Evolutionary conservation across 306 rosid species (phyloP).

Genomic region (Glycine tomentella): DNA sequence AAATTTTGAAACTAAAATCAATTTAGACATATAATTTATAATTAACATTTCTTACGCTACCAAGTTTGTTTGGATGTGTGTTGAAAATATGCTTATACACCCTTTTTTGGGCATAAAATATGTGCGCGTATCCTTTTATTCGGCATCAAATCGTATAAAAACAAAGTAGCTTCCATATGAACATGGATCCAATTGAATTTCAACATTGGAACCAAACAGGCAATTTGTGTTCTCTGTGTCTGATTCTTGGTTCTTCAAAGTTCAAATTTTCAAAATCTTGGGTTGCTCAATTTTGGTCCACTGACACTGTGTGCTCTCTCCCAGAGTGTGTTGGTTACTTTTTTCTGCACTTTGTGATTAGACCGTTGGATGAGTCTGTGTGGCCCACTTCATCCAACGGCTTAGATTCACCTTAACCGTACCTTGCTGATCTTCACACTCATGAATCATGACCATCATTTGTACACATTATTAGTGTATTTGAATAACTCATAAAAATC

Average conservation of each 20-base stretch:
- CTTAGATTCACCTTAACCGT: conserved; percentile 14
- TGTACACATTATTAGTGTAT: too few species aligned
- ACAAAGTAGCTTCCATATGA: neutral
- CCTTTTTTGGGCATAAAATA: neutral
- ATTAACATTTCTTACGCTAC: too few species aligned
- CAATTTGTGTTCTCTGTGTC: neutral
- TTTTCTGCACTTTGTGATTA: neutral
- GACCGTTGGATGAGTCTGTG: conserved; percentile 49
- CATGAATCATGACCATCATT: neutral
- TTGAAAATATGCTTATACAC: neutral
- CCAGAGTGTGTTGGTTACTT: conserved; percentile 6
- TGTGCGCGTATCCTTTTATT: neutral
- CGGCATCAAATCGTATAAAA: neutral
- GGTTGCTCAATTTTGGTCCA: conserved; percentile 32
- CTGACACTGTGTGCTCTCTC: conserved; percentile 36
- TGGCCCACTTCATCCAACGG: conserved; percentile 40
- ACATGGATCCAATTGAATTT: neutral
- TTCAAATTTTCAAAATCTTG: conserved; percentile 41
- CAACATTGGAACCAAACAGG: neutral
- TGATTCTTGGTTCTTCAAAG: conserved; percentile 6
- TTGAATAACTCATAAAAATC: too few species aligned
- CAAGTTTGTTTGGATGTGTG: neutral
- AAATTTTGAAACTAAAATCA: neutral
- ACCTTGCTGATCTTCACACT: neutral
- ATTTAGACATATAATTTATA: neutral